Conservation (phyloP, 371 early-diverging fungal species). For the Rhizomucor miehei region DNA sequence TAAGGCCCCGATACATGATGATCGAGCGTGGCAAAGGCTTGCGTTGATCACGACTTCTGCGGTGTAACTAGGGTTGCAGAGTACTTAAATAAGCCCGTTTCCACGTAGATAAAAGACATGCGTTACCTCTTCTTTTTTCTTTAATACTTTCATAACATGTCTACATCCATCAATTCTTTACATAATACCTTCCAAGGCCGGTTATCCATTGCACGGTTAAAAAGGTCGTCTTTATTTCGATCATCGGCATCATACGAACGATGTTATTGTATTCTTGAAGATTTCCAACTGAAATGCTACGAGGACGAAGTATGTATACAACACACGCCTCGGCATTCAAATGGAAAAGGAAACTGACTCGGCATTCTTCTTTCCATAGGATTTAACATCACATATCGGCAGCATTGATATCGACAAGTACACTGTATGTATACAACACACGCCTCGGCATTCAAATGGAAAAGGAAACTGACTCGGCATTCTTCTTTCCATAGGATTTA, state of each 20-base stretch:
- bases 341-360: neutral
- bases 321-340: neutral
- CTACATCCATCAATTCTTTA: too few species aligned
- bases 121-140: too few species aligned
- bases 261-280: conserved; percentile 16
- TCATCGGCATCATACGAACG: conserved; percentile 2
- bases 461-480: conserved; percentile 1
- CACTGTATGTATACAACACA: conserved; percentile 1
- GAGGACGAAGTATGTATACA: conserved; percentile 7
- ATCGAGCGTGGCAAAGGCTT: too few species aligned
- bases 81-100: too few species aligned
- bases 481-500: conserved; percentile 8
- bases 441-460: neutral
- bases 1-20: too few species aligned
- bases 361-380: conserved; percentile 6
- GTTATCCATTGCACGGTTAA: neutral
- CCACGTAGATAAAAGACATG: too few species aligned
- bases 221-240: neutral
- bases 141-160: too few species aligned
- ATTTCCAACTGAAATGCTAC: conserved; percentile 14
- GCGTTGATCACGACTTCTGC: too few species aligned
- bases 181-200: too few species aligned
- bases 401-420: conserved; percentile 10
- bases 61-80: too few species aligned
- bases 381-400: conserved; percentile 4